A percentile compares a stretch with the other conserved stretches of the same genome.
Evolutionary conservation across 768 basidiomycete genomes (phyloP).

Genomic region (Rossbeevera mucosa): DNA sequence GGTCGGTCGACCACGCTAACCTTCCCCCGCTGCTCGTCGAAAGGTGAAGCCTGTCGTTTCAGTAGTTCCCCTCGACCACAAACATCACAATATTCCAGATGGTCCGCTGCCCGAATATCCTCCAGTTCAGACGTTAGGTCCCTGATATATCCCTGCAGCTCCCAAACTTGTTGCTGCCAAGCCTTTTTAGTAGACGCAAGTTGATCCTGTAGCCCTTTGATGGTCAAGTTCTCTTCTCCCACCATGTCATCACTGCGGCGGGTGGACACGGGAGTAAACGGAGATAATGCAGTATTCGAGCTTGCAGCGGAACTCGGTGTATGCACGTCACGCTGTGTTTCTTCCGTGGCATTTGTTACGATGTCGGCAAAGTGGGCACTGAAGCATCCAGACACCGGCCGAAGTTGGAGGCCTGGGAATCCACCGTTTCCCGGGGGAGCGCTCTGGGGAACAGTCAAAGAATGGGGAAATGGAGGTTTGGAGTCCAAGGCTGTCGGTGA

Average conservation of each 20-base stretch:
- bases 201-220: conserved; percentile 59
- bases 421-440: conserved; percentile 61
- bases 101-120: conserved; percentile 42
- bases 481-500: conserved; percentile 12
- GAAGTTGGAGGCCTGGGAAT: conserved; percentile 64
- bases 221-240: conserved; percentile 42
- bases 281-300: conserved; percentile 40
- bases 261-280: conserved; percentile 40
- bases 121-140: conserved; percentile 69
- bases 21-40: conserved; percentile 22
- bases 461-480: conserved; percentile 5
- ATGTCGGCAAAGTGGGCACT: conserved; percentile 59
- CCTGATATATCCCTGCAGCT: conserved; percentile 68
- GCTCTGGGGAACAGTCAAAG: conserved; percentile 43
- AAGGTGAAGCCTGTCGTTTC: conserved; percentile 7
- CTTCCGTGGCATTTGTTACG: conserved; percentile 24
- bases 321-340: conserved; percentile 39
- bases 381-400: conserved; percentile 74
- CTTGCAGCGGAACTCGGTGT: conserved; percentile 48
- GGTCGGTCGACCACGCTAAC: conserved; percentile 56
- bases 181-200: conserved; percentile 51
- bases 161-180: conserved; percentile 73
- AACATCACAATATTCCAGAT: conserved; percentile 47
- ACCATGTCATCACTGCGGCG: conserved; percentile 33
- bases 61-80: conserved; percentile 52